A percentile compares a stretch with the other conserved stretches of the same genome.
Conservation (phyloP, 352 stramenopile species). For the Pythium graminicola region DNA sequence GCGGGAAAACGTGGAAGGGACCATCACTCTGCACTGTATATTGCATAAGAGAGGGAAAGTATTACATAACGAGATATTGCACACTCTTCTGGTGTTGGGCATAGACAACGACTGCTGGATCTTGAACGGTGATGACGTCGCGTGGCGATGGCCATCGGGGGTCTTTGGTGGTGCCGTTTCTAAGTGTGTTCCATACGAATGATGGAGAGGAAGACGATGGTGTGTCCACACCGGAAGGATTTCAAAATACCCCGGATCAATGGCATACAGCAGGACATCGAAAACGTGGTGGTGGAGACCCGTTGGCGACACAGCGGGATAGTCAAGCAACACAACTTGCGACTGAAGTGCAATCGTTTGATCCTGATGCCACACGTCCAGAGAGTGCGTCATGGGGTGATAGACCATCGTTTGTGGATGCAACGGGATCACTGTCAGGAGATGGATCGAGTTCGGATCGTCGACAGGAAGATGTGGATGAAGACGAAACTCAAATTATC, state of each 20-base stretch:
- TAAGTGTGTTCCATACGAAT: conserved; percentile 36
- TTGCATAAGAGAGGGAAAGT: neutral
- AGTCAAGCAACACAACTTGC: conserved; percentile 38
- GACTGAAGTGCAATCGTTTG: conserved; percentile 20
- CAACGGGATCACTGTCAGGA: conserved; percentile 14
- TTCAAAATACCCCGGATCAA: conserved; percentile 46
- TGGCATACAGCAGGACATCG: conserved; percentile 30
- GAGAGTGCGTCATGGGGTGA: neutral
- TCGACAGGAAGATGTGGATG: conserved; percentile 41
- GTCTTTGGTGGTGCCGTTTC: conserved; percentile 18
- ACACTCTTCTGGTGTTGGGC: neutral
- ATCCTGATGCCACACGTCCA: neutral
- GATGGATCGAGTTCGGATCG: conserved; percentile 15
- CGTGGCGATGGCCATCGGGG: neutral
- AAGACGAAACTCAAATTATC: conserved; percentile 78
- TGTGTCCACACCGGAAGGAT: conserved; percentile 50
- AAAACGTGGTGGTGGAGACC: too few species aligned
- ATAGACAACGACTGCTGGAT: neutral
- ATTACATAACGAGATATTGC: conserved; percentile 6
- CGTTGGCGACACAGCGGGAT: conserved; percentile 24
- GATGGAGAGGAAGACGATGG: conserved; percentile 34
- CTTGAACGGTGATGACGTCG: neutral
- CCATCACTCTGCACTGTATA: conserved; percentile 13
- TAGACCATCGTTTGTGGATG: conserved; percentile 45
- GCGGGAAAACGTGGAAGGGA: neutral